A percentile compares a stretch with the other conserved stretches of the same genome.
phyloP scores from a whole-genome alignment of 2,329 filamentous ascomycete genomes.

The Torrubiella hemipterigena region DNA sequence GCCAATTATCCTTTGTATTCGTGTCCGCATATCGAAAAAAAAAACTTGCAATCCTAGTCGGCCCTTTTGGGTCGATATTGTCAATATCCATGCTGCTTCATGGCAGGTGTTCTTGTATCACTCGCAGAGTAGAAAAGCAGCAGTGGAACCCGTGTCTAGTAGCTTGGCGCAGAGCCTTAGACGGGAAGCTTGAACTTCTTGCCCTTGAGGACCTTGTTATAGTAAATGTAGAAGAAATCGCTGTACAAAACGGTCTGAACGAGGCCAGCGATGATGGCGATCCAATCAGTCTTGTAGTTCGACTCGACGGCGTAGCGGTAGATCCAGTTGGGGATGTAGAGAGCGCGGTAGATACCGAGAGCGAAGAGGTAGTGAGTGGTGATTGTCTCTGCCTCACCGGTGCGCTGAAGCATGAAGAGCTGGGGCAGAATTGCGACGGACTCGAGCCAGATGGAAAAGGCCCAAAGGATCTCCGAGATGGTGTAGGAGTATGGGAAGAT shows the following conservation, averaged over 20 bases:
- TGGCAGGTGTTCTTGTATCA: too few species aligned
- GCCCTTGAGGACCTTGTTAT: conserved; percentile 85
- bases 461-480: conserved; percentile 80
- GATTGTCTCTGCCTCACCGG: conserved; percentile 97
- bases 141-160: too few species aligned
- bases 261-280: conserved; percentile 78
- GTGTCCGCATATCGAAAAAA: too few species aligned
- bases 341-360: conserved; percentile 75
- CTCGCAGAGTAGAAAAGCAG: too few species aligned
- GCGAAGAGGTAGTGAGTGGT: conserved; percentile 97
- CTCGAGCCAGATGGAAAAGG: conserved; percentile 97
- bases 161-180: too few species aligned
- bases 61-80: too few species aligned
- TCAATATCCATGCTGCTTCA: too few species aligned
- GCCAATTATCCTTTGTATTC: too few species aligned
- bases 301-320: conserved; percentile 73
- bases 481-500: conserved; percentile 80
- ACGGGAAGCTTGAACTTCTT: conserved; percentile 82
- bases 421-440: conserved; percentile 93
- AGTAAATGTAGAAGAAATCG: conserved; percentile 99
- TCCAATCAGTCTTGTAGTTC: conserved; percentile 65
- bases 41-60: too few species aligned
- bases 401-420: conserved; percentile 95
- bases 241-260: conserved; percentile 93
- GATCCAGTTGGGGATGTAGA: conserved; percentile 99